Evolutionary conservation across 2,329 filamentous ascomycete genomes (phyloP).

Genomic region (Trichophyton mentagrophytes): DNA sequence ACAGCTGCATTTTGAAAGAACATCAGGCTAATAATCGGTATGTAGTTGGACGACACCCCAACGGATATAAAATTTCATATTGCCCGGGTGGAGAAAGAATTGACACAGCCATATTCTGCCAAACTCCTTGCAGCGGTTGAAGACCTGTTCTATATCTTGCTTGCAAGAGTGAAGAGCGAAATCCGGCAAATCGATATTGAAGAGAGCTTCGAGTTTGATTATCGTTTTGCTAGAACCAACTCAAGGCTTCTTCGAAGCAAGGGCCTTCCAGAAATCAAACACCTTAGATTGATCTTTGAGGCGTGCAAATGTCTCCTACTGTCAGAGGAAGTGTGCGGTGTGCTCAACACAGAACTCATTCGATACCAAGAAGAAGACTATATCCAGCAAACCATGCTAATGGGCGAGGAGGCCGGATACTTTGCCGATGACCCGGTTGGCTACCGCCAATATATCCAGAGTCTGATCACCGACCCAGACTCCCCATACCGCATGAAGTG

Average conservation of each 20-base stretch:
- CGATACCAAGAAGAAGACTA: constrained; percentile 21
- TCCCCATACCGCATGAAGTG: constrained; percentile 21
- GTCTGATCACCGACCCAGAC: constrained; percentile 15
- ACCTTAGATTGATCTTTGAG: constrained; percentile 24
- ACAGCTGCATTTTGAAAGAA: neutral
- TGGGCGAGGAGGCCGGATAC: constrained; percentile 11
- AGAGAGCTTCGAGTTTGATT: constrained; percentile 19
- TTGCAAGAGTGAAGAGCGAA: constrained; percentile 27
- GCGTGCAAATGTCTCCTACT: constrained; percentile 24
- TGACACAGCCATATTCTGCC: constrained; percentile 19
- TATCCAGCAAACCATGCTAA: constrained; percentile 17
- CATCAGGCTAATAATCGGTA: constrained; percentile 8
- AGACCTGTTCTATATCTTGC: constrained; percentile 27
- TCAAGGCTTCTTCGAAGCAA: constrained; percentile 10
- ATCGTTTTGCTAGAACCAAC: constrained; percentile 14
- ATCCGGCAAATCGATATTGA: constrained; percentile 26
- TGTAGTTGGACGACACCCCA: constrained; percentile 21
- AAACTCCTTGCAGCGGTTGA: constrained; percentile 25
- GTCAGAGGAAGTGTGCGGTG: constrained; percentile 17
- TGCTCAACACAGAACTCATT: constrained; percentile 19
- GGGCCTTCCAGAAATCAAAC: constrained; percentile 23
- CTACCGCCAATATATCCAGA: constrained; percentile 21
- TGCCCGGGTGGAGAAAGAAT: constrained; percentile 19
- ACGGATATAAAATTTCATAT: constrained; percentile 23
- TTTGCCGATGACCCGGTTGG: constrained; percentile 18